Percentiles rank a stretch among this genome's conserved stretches.
Evolutionary conservation across 1,139 yeast species (phyloP).

Genomic region (Candida pseudoviswanathii): DNA sequence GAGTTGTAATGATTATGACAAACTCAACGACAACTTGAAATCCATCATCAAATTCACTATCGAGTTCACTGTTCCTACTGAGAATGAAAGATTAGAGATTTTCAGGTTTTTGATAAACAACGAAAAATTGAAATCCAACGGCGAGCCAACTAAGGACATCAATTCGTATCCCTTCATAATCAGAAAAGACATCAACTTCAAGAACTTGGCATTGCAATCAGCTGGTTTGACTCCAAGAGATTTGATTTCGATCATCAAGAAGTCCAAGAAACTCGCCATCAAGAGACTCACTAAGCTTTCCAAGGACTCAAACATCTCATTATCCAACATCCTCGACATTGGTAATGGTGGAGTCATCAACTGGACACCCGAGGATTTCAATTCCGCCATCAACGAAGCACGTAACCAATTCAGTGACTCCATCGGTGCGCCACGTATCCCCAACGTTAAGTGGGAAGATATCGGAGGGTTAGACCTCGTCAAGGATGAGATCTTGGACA

Average conservation of each 20-base stretch:
- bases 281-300: constrained; percentile 45
- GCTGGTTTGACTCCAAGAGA: constrained; percentile 94
- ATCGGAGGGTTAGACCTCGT: constrained; percentile 90
- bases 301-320: constrained; percentile 16
- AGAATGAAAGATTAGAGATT: constrained; percentile 67
- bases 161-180: constrained; percentile 26
- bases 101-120: constrained; percentile 51
- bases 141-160: constrained; percentile 16
- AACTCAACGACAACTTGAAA: constrained; percentile 65
- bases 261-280: constrained; percentile 61
- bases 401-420: constrained; percentile 89
- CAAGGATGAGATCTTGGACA: constrained; percentile 89
- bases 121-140: constrained; percentile 17
- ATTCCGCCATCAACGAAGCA: constrained; percentile 75
- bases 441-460: constrained; percentile 93
- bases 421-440: constrained; percentile 96
- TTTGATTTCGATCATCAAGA: constrained; percentile 67
- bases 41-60: constrained; percentile 77
- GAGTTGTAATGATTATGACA: constrained; percentile 73
- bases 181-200: constrained; percentile 58
- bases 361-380: constrained; percentile 67
- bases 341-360: constrained; percentile 58
- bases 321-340: constrained; percentile 32
- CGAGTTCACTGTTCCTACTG: constrained; percentile 75
- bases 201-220: constrained; percentile 74